phyloP scores from a whole-genome alignment of 768 basidiomycete species.

The Hygrophoropsis aurantiaca region DNA sequence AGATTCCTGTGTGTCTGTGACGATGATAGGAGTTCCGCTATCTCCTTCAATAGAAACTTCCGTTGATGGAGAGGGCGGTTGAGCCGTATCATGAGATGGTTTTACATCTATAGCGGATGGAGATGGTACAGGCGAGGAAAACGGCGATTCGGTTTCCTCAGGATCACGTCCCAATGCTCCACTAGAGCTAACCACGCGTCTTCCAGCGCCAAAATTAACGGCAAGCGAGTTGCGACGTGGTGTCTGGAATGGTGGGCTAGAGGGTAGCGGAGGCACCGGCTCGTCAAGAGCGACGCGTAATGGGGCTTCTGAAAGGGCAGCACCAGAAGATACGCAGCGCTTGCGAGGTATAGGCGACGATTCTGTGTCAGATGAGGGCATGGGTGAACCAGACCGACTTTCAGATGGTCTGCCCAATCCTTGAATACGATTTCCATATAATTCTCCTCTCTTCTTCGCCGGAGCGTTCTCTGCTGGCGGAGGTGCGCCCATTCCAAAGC shows the following conservation, averaged over 20 bases:
- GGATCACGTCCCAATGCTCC: slow-evolving; percentile 2
- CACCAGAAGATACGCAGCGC: slow-evolving; percentile 28
- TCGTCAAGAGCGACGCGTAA: slow-evolving; percentile 14
- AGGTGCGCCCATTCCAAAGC: slow-evolving; percentile 68
- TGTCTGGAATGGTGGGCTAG: background rate
- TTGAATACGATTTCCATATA: slow-evolving; percentile 73
- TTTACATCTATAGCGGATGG: too few relatives aligned
- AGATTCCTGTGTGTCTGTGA: too few relatives aligned
- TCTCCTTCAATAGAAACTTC: too few relatives aligned
- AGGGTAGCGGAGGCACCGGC: slow-evolving; percentile 26
- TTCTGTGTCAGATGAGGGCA: slow-evolving; percentile 10
- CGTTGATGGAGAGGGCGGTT: too few relatives aligned
- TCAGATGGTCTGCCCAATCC: slow-evolving; percentile 21
- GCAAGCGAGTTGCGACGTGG: slow-evolving; percentile 31
- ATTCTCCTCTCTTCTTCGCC: slow-evolving; percentile 56
- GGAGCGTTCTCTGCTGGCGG: slow-evolving; percentile 47
- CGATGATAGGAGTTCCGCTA: too few relatives aligned
- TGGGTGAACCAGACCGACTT: slow-evolving; percentile 19
- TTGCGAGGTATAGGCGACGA: slow-evolving; percentile 20
- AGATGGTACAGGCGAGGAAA: slow-evolving; percentile 5
- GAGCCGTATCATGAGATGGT: too few relatives aligned
- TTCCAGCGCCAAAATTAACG: slow-evolving; percentile 18
- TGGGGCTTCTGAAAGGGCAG: slow-evolving; percentile 13
- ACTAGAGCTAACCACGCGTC: slow-evolving; percentile 17
- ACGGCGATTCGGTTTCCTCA: slow-evolving; percentile 3